Evolutionary conservation across 169 alveolate species (phyloP).

Genomic region (Cryptosporidium ubiquitum): DNA sequence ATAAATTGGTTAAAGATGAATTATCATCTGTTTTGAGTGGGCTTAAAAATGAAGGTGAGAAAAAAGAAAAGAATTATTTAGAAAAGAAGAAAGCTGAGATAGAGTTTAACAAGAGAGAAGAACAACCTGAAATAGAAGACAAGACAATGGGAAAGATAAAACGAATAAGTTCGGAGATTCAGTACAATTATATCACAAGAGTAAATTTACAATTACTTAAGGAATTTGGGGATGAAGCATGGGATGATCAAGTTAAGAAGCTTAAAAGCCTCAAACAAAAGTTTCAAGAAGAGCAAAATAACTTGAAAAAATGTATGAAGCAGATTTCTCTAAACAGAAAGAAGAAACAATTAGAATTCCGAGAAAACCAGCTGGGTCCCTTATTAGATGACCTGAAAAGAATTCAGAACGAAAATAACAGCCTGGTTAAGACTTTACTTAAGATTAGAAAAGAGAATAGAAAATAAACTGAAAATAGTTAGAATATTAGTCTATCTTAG

Average conservation of each 20-base stretch:
- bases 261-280: not conserved
- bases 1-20: conserved; percentile 18
- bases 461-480: conserved; percentile 21
- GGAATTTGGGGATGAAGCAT: conserved; percentile 40
- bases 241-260: conserved; percentile 2
- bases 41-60: not conserved
- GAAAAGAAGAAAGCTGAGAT: not conserved
- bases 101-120: not conserved
- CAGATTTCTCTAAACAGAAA: conserved; percentile 30
- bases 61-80: not conserved
- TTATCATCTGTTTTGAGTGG: not conserved
- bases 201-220: conserved; percentile 20
- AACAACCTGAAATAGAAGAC: not conserved
- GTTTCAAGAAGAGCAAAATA: not conserved
- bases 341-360: conserved; percentile 9
- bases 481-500: conserved; percentile 32
- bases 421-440: not conserved
- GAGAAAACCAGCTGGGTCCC: conserved; percentile 3
- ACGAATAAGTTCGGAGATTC: not conserved
- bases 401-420: not conserved
- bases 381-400: conserved; percentile 3
- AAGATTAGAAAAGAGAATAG: not conserved
- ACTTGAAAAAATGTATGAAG: not conserved
- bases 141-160: not conserved
- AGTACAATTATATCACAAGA: conserved; percentile 6